A percentile compares a stretch with the other conserved stretches of the same genome.
Evolutionary conservation across 2,329 filamentous ascomycete species (phyloP).

Genomic region (Trichoderma koningii): DNA sequence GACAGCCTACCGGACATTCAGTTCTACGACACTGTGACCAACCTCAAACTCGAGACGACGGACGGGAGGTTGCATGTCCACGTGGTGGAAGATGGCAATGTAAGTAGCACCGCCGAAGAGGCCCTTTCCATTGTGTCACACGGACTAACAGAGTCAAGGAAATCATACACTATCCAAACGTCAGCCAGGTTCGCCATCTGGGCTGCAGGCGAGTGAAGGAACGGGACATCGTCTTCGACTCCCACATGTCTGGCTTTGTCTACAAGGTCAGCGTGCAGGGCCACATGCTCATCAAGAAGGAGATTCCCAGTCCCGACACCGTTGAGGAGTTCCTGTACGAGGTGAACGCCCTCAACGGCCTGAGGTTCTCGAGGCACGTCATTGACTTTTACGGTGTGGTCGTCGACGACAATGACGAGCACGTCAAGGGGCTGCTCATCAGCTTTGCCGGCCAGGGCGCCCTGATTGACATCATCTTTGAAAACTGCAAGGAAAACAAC

Average conservation of each 20-base stretch:
- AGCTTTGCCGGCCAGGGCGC: slow-evolving; percentile 84
- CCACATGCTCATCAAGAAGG: slow-evolving; percentile 85
- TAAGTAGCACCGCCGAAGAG: slow-evolving; percentile 42
- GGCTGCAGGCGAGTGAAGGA: slow-evolving; percentile 67
- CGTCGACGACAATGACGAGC: slow-evolving; percentile 80
- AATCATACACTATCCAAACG: slow-evolving; percentile 81
- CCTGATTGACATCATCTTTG: slow-evolving; percentile 87
- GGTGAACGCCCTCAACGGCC: slow-evolving; percentile 84
- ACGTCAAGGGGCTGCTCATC: slow-evolving; percentile 87
- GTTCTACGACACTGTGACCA: slow-evolving; percentile 94
- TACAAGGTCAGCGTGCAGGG: slow-evolving; percentile 81
- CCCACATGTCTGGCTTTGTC: slow-evolving; percentile 94
- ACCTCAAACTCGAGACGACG: slow-evolving; percentile 87
- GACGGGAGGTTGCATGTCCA: slow-evolving; percentile 90
- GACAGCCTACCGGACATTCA: slow-evolving; percentile 91
- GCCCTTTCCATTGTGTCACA: neutral
- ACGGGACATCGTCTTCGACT: slow-evolving; percentile 77
- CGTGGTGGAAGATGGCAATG: slow-evolving; percentile 92
- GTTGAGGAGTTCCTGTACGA: slow-evolving; percentile 98
- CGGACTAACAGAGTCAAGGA: slow-evolving; percentile 55
- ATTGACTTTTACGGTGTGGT: slow-evolving; percentile 87
- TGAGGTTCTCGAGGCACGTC: slow-evolving; percentile 73
- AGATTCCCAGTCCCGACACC: slow-evolving; percentile 93
- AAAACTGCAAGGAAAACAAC: slow-evolving; percentile 62
- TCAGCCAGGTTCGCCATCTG: slow-evolving; percentile 74